A percentile compares a stretch with the other conserved stretches of the same genome.
Evolutionary conservation across 176 grass and related monocot species (phyloP).

Genomic region (Puccinellia tenuiflora): DNA sequence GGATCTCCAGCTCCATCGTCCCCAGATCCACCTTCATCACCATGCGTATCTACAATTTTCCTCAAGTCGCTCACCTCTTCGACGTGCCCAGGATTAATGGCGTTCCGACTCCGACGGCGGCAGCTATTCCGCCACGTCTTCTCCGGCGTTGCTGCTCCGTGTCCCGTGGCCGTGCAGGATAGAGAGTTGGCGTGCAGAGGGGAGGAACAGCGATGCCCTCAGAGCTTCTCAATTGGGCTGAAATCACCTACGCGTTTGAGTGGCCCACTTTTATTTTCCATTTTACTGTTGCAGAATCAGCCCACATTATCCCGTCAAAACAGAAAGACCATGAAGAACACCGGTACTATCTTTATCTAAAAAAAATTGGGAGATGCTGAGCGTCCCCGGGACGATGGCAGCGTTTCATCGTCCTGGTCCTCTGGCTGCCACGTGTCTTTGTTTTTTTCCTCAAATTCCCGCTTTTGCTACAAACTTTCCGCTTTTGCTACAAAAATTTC

Average conservation of each 20-base stretch:
- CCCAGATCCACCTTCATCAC: background rate
- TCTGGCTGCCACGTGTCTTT: no score
- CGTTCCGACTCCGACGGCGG: background rate
- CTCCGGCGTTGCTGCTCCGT: background rate
- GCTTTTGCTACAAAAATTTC: no score
- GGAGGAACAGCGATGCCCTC: background rate
- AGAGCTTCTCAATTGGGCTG: background rate
- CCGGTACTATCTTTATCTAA: no score
- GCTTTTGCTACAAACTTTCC: no score
- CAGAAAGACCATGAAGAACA: no score
- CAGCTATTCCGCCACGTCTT: background rate
- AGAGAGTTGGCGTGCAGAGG: background rate
- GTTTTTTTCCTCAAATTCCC: no score
- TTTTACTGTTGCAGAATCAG: background rate
- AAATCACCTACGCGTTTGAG: background rate
- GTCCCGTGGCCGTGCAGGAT: constrained; percentile 1
- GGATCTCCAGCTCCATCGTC: constrained; percentile 86
- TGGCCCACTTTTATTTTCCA: background rate
- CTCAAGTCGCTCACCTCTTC: background rate
- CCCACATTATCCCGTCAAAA: background rate
- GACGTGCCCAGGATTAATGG: background rate
- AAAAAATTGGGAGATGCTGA: no score
- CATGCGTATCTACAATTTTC: constrained; percentile 30
- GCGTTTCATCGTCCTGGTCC: no score
- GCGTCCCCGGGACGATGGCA: no score